Base-by-base conservation (phyloP, 1,139 yeast genomes). In the Debaryomycetaceae sp. region DNA sequence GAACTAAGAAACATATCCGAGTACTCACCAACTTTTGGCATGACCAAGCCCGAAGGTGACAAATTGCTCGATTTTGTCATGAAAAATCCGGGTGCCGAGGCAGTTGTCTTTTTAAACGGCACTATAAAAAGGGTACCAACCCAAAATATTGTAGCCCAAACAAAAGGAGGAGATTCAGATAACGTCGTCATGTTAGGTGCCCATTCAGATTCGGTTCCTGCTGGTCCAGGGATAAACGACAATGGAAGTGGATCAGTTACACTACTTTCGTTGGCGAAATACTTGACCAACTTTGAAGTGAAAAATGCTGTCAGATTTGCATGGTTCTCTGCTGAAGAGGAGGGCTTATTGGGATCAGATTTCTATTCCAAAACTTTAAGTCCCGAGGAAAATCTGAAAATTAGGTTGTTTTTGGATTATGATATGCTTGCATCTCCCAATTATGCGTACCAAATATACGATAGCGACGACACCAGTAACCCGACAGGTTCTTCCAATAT, bases 391-490 rank as follows among this genome's bases (percentile, higher is more conserved):
- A 55, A 52, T 49, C 41, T 43, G 3, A 52, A 52, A 41, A 37
- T 55, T 36, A 51, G 55, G 37, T 44, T 54, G 33, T 54, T 54
- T 42, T 49, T 55, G 53, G 57, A 54, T 50, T 55, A 52, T 49
- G 59, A 55, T 47, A 55, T 55, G 58, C 49, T 55, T 51, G 59
- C 59, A 2, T 51, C 55, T 35, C 58, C 58, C 34, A 55, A 55
- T 51, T 54, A 51, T 47, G 58, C 49, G 33, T 55, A 49, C 49
- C 51, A 53, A 41, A 44, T 55, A 14, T 54, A 54, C 42, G 57
- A 55, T 38, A 56, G 56, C 41, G 53, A 53, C 48, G 54, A 55
- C 46, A 17, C 31, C 8, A 8, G 5, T 5, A 37, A 42, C 23
- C 45, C 45, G 14, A 20, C 38, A 24, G 44, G 44, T 5, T 42